These are phyloP conservation scores for Cinnamomum chago DNA, from an alignment of 164 flowering plant species.

Conservation along the genomic window DNA sequence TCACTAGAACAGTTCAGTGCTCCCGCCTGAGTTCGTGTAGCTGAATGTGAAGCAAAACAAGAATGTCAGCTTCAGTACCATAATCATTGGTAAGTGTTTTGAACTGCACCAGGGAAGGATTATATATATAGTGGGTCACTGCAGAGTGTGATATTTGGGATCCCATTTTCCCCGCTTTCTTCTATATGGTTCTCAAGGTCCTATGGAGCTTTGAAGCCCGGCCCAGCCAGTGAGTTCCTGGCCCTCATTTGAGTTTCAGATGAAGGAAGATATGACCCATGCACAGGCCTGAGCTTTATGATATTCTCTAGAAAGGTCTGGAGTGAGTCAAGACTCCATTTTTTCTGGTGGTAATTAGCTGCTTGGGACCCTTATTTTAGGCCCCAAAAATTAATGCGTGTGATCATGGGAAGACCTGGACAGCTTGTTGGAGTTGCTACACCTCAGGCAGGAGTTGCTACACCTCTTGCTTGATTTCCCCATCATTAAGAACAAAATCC, in stretches of 20 bases:
- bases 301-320: background rate
- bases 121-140: background rate
- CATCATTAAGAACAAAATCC: constrained; percentile 17
- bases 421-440: background rate
- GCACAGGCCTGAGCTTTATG: background rate
- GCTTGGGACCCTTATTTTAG: background rate
- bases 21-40: too few species aligned
- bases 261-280: background rate
- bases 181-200: background rate
- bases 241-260: background rate
- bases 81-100: background rate
- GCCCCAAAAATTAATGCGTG: background rate
- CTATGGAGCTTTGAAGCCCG: background rate
- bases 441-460: background rate
- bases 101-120: background rate
- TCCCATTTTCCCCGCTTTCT: background rate
- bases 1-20: too few species aligned
- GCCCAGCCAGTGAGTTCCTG: background rate
- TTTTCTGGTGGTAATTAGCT: background rate
- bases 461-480: background rate
- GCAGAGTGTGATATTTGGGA: background rate
- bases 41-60: too few species aligned
- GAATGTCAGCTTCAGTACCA: background rate
- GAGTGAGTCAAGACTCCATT: too few species aligned
- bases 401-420: background rate